Evolutionary conservation across 2,329 filamentous ascomycete genomes (phyloP), one percentile per base, ranked within the genome.

Genomic region (Colletotrichum sp.): DNA sequence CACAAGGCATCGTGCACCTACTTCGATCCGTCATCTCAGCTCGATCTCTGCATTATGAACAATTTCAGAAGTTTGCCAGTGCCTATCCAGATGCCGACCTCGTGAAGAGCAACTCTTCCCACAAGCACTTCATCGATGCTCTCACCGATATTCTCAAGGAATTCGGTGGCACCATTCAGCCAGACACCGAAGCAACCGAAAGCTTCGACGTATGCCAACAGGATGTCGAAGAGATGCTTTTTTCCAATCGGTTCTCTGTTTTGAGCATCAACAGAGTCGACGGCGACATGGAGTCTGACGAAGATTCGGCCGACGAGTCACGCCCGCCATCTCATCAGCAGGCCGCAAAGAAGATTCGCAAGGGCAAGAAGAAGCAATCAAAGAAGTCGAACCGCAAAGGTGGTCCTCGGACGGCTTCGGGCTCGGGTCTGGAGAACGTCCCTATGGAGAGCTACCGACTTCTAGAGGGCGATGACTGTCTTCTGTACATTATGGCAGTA

Each of bases 401-500:
- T 6, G 15, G n/a, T 18, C 6, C 10, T 28, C n/a, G 5, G 24
- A 9, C 78, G 15, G 78, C 81, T 36, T 8, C 79, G 6, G 77
- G 16, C 18, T 21, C 18, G 0, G 24, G 21, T 1, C 26, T 34
- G 18, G 82, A 85, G 4, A 83, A 87, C n/a, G 75, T 88, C 6
- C 85, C 87, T 1, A 63, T 89, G 24, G 87, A 89, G 70, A 86
- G 83, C 67, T 88, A 86, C 77, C 82, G 82, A 28, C 85, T 89
- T 68, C 85, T 88, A 49, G 83, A 87, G 55, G 84, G 85, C 65
- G 78, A 82, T 4, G 82, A 82, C 24, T 84, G 81, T 10, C 28
- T 49, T 8, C 32, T 34, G 44, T 55, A 68, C 3, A 77, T 83
- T 18, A 68, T 83, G 7, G 86, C 85, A 0, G 85, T 88, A 15